Conservation (phyloP, 1,284 basidiomycete species). For the Sphaerobolus stellatus region DNA sequence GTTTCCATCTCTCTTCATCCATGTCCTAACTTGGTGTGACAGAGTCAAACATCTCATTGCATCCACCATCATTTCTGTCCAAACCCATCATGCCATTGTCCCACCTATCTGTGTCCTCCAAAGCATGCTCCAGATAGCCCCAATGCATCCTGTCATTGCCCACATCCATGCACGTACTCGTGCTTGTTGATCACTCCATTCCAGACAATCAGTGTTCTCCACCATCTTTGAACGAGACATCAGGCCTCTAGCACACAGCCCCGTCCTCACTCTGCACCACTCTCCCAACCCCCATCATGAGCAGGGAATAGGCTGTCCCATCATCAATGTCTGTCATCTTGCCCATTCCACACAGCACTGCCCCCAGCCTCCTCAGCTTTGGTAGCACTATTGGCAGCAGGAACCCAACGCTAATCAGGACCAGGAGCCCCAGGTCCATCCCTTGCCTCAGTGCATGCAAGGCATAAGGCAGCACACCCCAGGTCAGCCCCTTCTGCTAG, state of each 20-base stretch:
- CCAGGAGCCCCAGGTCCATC: background rate
- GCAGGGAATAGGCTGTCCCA: constrained; percentile 69
- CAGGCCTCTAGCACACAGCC: constrained; percentile 53
- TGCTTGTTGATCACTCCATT: constrained; percentile 11
- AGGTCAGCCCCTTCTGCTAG: background rate
- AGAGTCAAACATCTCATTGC: too few relatives aligned
- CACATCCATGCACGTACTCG: constrained; percentile 69
- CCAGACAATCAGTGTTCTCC: constrained; percentile 71
- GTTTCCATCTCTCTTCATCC: too few relatives aligned
- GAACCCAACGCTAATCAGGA: too few relatives aligned
- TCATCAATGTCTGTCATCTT: constrained; percentile 60
- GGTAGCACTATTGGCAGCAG: background rate
- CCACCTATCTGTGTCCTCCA: background rate
- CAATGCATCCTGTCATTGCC: constrained; percentile 72
- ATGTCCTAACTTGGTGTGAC: too few relatives aligned
- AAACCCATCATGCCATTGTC: background rate
- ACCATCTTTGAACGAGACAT: constrained; percentile 84
- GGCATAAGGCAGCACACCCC: background rate
- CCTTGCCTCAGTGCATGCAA: background rate
- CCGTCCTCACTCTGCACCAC: constrained; percentile 32
- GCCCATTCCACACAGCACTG: constrained; percentile 22
- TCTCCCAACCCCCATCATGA: constrained; percentile 65
- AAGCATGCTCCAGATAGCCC: constrained; percentile 55
- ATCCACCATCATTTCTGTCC: too few relatives aligned
- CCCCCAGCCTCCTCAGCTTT: constrained; percentile 20